Conservation (phyloP, 176 grass and related monocot genomes). For the Poa pratensis region DNA sequence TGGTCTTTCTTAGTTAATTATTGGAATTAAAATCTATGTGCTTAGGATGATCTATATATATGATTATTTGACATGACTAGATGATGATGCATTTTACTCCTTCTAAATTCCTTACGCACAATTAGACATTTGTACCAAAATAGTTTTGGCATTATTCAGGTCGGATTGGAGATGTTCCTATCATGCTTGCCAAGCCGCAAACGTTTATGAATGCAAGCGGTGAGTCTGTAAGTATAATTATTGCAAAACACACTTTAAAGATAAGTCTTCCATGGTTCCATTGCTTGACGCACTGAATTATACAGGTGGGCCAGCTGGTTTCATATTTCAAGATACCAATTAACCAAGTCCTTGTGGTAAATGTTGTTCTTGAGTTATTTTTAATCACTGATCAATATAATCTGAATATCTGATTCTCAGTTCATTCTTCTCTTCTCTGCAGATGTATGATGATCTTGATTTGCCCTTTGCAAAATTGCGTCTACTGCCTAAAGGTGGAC, state of each 20-base stretch:
- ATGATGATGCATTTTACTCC: slow-evolving; percentile 32
- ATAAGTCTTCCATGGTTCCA: slow-evolving; percentile 24
- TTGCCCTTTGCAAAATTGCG: slow-evolving; percentile 89
- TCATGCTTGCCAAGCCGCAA: slow-evolving; percentile 94
- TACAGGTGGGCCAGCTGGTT: slow-evolving; percentile 85
- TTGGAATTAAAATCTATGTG: neutral
- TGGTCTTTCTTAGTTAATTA: neutral
- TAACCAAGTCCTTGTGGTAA: slow-evolving; percentile 91
- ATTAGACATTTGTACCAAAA: slow-evolving; percentile 10
- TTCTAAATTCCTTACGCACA: neutral
- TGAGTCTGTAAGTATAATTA: slow-evolving; percentile 96
- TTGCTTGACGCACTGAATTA: slow-evolving; percentile 29
- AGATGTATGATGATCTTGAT: slow-evolving; percentile 93
- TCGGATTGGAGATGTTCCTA: slow-evolving; percentile 66
- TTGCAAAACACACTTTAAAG: slow-evolving; percentile 24
- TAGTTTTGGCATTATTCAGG: slow-evolving; percentile 48
- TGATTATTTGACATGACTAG: slow-evolving; percentile 15
- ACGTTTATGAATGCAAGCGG: slow-evolving; percentile 99
- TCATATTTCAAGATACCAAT: slow-evolving; percentile 94
- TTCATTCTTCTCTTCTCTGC: slow-evolving; percentile 41
- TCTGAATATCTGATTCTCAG: neutral
- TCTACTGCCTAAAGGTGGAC: slow-evolving; percentile 92
- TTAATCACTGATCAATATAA: neutral
- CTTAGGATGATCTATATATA: slow-evolving; percentile 17
- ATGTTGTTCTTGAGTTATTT: slow-evolving; percentile 22